These are phyloP conservation scores for Lactifluus rugatus DNA, from an alignment of 768 basidiomycete genomes.

Conservation along the genomic window DNA sequence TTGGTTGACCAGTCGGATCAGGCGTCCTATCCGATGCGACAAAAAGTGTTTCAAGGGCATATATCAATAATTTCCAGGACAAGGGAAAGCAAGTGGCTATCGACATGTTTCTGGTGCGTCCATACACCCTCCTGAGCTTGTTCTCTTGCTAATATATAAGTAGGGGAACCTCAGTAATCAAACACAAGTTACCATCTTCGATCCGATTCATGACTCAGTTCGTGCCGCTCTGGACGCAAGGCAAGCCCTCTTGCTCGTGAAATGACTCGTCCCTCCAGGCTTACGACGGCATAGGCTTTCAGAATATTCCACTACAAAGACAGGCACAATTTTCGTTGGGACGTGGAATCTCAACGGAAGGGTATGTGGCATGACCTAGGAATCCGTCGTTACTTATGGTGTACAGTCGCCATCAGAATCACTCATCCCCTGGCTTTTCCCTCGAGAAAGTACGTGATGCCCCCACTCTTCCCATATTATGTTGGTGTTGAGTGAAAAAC, in stretches of 20 bases:
- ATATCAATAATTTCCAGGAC: constrained; percentile 97
- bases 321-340: constrained; percentile 72
- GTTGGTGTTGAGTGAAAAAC: neutral
- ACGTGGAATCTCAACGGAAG: constrained; percentile 96
- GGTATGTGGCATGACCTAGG: constrained; percentile 34
- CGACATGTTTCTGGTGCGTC: constrained; percentile 82
- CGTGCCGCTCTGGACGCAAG: constrained; percentile 55
- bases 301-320: constrained; percentile 76
- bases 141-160: neutral
- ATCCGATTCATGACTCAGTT: constrained; percentile 88
- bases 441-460: constrained; percentile 52
- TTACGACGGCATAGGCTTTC: constrained; percentile 37
- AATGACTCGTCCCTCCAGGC: neutral
- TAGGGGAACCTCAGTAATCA: constrained; percentile 92
- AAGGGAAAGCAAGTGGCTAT: constrained; percentile 90
- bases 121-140: neutral
- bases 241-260: constrained; percentile 34
- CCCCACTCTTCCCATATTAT: neutral
- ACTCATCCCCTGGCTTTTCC: constrained; percentile 85
- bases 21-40: constrained; percentile 94
- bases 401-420: constrained; percentile 72
- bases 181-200: constrained; percentile 80
- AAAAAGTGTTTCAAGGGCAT: constrained; percentile 91
- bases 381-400: constrained; percentile 3
- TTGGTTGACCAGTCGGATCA: constrained; percentile 19